Evolutionary conservation across 495 filamentous ascomycete genomes (phyloP), one percentile per base, ranked within the genome.

Genomic region (Aeminium ludgeri): DNA sequence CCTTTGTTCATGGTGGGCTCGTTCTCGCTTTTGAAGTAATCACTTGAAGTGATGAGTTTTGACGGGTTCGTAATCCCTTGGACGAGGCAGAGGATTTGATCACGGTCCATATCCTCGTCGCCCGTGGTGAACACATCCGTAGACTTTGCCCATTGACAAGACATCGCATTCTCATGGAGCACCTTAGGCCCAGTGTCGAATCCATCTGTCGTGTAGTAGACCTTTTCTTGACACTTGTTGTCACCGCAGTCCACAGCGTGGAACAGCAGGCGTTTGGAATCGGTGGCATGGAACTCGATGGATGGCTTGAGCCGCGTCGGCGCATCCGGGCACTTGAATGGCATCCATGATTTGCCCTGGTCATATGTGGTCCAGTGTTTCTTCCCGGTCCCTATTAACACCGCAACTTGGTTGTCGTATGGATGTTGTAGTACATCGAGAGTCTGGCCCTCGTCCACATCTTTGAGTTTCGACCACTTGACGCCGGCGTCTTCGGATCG

Each of bases 131-230:
- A 94, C 31, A 74, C 56, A 6, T 76, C 67, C 15, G 78, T 75
- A 10, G 73, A 72, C 40, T 78, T 78, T 10, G 87, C 89, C 76
- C 84, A 97, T 44, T 76, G 69, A 58, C 89, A 97, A 39, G 75
- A 72, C 27, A 70, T 64, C 2, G 79, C 78, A 33, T 70, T 65
- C 20, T 68, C 64, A 20, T 74, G 67, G 45, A 96, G 64, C 13
- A 63, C 49, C 40, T 78, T 66, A 23, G 72, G 66, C 29, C 65
- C 54, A 6, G 66, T 70, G 31, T 76, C 59, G 61, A 97, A 97
- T 37, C 80, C 81, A 57, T 97, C 73, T 12, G 64, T 75, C 1
- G 89, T 96, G 53, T 94, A 95, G 56, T 69, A 77, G 19, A 47
- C 51, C 16, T 63, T 67, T 6, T 65, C 55, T 11, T 44, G 32